Conservation (phyloP, 345 rosid species). For the Eucalyptus tenuipes region DNA sequence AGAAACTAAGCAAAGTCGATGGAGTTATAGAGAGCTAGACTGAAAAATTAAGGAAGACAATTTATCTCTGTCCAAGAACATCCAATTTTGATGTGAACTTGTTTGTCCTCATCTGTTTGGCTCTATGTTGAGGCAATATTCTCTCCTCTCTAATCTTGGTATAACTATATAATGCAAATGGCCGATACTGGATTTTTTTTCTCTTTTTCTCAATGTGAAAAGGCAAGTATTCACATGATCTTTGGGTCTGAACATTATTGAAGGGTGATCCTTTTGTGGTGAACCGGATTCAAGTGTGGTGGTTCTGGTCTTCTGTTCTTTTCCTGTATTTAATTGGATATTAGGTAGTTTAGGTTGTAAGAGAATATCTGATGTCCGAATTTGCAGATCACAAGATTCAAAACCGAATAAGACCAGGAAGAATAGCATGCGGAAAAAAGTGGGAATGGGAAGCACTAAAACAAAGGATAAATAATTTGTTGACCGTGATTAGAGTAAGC, state of each 20-base stretch:
- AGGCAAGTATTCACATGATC: background rate
- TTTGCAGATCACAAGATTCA: background rate
- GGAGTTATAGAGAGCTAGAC: background rate
- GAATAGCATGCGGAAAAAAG: background rate
- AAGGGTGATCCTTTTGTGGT: background rate
- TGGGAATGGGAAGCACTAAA: background rate
- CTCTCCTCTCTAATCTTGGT: background rate
- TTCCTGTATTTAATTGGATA: slow-evolving; percentile 26
- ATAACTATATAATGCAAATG: background rate
- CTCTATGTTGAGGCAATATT: background rate
- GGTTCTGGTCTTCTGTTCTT: slow-evolving; percentile 27
- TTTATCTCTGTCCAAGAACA: background rate
- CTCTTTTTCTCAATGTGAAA: background rate
- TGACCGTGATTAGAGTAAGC: background rate
- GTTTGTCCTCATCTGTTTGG: slow-evolving; percentile 22
- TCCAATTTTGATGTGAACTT: slow-evolving; percentile 1
- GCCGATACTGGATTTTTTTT: background rate
- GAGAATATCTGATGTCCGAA: background rate
- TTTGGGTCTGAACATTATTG: background rate
- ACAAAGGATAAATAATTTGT: background rate
- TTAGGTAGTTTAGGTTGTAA: slow-evolving; percentile 36
- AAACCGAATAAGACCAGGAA: background rate
- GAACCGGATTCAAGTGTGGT: background rate
- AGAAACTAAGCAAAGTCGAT: slow-evolving; percentile 8
- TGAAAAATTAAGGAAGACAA: slow-evolving; percentile 1